phyloP scores from a whole-genome alignment of 495 filamentous ascomycete genomes.

The Penicillium diatomitis region DNA sequence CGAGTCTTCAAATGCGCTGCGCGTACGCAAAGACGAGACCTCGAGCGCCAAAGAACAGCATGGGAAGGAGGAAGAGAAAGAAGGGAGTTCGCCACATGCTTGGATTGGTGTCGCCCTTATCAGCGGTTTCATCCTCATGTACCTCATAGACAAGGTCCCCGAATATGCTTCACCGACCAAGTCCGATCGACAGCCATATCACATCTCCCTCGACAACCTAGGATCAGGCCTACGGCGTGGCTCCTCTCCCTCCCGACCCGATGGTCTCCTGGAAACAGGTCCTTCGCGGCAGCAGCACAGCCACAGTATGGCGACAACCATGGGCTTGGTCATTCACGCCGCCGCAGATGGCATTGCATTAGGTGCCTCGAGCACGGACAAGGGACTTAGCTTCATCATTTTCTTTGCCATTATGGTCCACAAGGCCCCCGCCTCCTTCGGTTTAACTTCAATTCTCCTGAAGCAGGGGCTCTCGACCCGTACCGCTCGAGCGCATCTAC shows the following conservation, averaged over 20 bases:
- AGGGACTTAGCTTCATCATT: conserved; percentile 74
- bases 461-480: conserved; percentile 84
- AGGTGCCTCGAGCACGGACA: conserved; percentile 71
- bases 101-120: conserved; percentile 82
- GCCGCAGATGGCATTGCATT: conserved; percentile 95
- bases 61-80: conserved; percentile 11
- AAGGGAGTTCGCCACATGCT: conserved; percentile 49
- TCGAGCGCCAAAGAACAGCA: conserved; percentile 35
- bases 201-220: conserved; percentile 79
- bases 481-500: conserved; percentile 71
- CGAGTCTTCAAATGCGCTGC: conserved; percentile 5
- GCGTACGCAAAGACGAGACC: conserved; percentile 20
- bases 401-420: conserved; percentile 96
- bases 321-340: conserved; percentile 91
- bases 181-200: conserved; percentile 44
- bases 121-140: conserved; percentile 92
- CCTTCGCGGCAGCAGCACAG: conserved; percentile 21
- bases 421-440: conserved; percentile 94
- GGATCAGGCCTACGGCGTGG: conserved; percentile 45
- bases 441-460: conserved; percentile 77
- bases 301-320: conserved; percentile 64
- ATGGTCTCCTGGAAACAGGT: conserved; percentile 27
- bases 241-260: conserved; percentile 39
- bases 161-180: conserved; percentile 53
- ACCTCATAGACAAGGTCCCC: conserved; percentile 84